Evolutionary conservation across 1,284 basidiomycete genomes (phyloP).

Genomic region (Schizopora paradoxa): DNA sequence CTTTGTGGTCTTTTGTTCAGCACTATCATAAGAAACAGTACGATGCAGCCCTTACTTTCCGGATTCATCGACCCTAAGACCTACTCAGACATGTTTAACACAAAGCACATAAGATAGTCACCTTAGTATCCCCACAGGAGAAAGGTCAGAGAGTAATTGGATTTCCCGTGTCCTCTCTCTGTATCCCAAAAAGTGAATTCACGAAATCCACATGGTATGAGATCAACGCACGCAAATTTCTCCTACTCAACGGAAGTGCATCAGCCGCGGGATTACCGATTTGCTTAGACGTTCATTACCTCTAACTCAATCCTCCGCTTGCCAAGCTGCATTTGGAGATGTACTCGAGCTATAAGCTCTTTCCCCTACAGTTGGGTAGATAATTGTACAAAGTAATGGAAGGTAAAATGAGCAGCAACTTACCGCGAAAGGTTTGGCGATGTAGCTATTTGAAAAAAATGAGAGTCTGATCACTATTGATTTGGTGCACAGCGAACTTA

Average conservation of each 20-base stretch:
- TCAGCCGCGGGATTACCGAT: slow-evolving; percentile 28
- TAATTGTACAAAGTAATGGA: not conserved
- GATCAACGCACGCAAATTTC: slow-evolving; percentile 14
- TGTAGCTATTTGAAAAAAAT: slow-evolving; percentile 18
- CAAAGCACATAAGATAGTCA: not conserved
- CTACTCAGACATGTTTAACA: not conserved
- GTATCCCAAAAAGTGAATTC: slow-evolving; percentile 27
- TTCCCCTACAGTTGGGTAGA: slow-evolving; percentile 22
- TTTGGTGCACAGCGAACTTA: slow-evolving; percentile 3
- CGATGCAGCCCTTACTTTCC: slow-evolving; percentile 13
- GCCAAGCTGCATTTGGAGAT: slow-evolving; percentile 26
- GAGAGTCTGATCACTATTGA: not conserved
- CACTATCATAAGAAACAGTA: too few species aligned
- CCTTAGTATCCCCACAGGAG: slow-evolving; percentile 22
- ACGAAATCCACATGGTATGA: slow-evolving; percentile 25
- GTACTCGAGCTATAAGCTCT: slow-evolving; percentile 36
- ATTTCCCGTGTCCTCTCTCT: slow-evolving; percentile 27
- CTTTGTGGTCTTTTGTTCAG: slow-evolving; percentile 6
- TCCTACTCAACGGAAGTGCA: slow-evolving; percentile 2
- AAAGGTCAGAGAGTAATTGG: slow-evolving; percentile 21
- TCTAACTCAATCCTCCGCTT: slow-evolving; percentile 25
- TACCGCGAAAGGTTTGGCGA: slow-evolving; percentile 26
- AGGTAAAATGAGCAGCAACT: not conserved
- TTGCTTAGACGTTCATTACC: slow-evolving; percentile 25
- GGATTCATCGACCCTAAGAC: slow-evolving; percentile 17